Evolutionary conservation across 495 filamentous ascomycete species (phyloP), one percentile per base, ranked within the genome.

Genomic region (Neurospora discreta): DNA sequence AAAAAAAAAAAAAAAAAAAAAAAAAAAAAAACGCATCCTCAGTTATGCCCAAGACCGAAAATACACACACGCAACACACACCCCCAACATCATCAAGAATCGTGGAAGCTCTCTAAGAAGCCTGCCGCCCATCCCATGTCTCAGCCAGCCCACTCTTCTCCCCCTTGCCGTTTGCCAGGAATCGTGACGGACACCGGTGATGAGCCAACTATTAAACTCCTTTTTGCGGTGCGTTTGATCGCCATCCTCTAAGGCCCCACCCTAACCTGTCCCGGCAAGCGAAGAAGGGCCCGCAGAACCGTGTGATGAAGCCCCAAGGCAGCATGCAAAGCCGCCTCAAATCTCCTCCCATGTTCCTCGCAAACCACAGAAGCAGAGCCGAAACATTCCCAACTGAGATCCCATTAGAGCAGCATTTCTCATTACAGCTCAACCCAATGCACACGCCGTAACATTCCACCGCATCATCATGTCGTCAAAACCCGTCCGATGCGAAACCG

Each of bases 41-140:
- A 77, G 73, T 74, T 76, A 78, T 78, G 77, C 76, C 77, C 77
- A 78, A 78, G 75, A 77, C 75, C 74, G 76, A 74, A 77, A 72
- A 77, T 72, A 78, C 75, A 78, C 71, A 74, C 68, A 75, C 68
- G 70, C 70, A 73, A 44, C 68, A 69, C 39, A 71, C 44, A 33
- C 69, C 20, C 44, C 33, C 13, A 39, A 46, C 18, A 70, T 38
- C 23, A 70, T 38, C 1, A 58, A 65, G 46, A 23, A 16, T 40
- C 71, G 68, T 40, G 67, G 69, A 38, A 67, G 39, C 71, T 72
- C 33, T 40, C 39, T 71, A 72, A 71, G 44, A 74, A 69, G 69
- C 71, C 71, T 39, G 68, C 71, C 44, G n/a, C 68, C 73, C 70
- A 69, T 68, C 41, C 71, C 71, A 39, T 40, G 46, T 73, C 71